These are phyloP conservation scores for Aspergillus pseudotamarii DNA, from an alignment of 2,329 filamentous ascomycete genomes.

Conservation along the genomic window DNA sequence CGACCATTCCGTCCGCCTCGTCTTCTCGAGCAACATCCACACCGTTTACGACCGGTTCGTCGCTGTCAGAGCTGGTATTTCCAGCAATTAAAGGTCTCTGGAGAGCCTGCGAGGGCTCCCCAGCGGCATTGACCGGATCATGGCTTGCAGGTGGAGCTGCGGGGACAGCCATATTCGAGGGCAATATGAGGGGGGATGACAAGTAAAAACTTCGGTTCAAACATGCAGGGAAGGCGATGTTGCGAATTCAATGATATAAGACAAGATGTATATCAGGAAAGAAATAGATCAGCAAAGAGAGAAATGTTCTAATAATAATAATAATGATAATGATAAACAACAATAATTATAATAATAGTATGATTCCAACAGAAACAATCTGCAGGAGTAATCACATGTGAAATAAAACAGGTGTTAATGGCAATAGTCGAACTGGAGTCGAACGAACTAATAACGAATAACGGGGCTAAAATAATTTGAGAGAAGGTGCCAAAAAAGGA, in stretches of 20 bases:
- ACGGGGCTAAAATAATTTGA: conserved; percentile 2
- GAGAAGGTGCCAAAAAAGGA: conserved; percentile 1
- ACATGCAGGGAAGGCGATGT: conserved; percentile 9
- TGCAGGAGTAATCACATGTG: conserved; percentile 4
- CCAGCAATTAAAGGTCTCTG: conserved; percentile 12
- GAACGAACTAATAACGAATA: conserved; percentile 1
- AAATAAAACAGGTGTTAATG: neutral
- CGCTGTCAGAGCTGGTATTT: conserved; percentile 37
- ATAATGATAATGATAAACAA: conserved; percentile 1
- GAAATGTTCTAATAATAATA: neutral
- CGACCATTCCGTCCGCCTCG: conserved; percentile 50
- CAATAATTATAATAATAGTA: neutral
- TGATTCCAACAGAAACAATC: neutral
- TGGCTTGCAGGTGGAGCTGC: conserved; percentile 7
- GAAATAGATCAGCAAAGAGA: conserved; percentile 7
- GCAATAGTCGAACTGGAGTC: neutral
- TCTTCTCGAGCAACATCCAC: conserved; percentile 34
- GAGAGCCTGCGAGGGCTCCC: conserved; percentile 5
- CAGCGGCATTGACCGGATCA: conserved; percentile 9
- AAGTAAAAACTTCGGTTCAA: neutral
- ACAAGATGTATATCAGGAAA: neutral
- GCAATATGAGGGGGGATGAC: neutral
- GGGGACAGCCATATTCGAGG: conserved; percentile 11
- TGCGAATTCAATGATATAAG: neutral
- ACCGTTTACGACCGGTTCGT: conserved; percentile 23